Base-by-base conservation (phyloP, 352 stramenopile species). In the Phytophthora sp. region DNA sequence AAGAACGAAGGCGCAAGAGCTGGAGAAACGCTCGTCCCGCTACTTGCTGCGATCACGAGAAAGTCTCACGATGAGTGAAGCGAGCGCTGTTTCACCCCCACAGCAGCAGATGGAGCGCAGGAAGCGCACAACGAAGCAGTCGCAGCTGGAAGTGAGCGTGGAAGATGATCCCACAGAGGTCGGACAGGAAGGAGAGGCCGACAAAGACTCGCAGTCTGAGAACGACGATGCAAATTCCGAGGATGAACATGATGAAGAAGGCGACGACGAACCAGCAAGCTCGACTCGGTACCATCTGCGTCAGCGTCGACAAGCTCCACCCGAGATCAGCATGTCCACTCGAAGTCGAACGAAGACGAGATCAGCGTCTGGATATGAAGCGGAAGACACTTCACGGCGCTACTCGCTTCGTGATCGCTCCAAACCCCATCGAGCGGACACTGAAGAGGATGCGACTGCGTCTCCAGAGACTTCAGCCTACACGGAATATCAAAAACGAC, bases 371-470 rank as follows among this genome's bases (percentile, higher is more conserved):
- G 12, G 33, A 4, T 62, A 51, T 16, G 67, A 70, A 55, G 35
- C 26, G 4, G 60, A 69, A 23, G 57, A 66, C 55, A 60, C 42
- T 1, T 67, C 61, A 4, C 52, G 59, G 7, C 82, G 86, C 16
- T 94, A 94, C 61, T 87, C 78, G 7, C 71, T 94, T 13, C 79
- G 86, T 16, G 73, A 93, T 75, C 84, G 86, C 9, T 84, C 81
- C 0, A 94, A 93, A 71, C 78, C 81, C 9, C 74, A 88, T 58
- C 71, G 76, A 27, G 31, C 52, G 0, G 76, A 76, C 3, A 45
- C 58, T 5, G 64, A 71, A 21, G 69, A 71, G 8, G 63, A 74
- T 8, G 38, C 61, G 5, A 74, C 81, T 29, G 73, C 73, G 18
- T 63, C 73, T 15, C 69, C 73, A n/a, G 66, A 80, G 35, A 65